Conservation (phyloP, 192 early-diverging fungal species). For the Umbelopsis vinacea region DNA sequence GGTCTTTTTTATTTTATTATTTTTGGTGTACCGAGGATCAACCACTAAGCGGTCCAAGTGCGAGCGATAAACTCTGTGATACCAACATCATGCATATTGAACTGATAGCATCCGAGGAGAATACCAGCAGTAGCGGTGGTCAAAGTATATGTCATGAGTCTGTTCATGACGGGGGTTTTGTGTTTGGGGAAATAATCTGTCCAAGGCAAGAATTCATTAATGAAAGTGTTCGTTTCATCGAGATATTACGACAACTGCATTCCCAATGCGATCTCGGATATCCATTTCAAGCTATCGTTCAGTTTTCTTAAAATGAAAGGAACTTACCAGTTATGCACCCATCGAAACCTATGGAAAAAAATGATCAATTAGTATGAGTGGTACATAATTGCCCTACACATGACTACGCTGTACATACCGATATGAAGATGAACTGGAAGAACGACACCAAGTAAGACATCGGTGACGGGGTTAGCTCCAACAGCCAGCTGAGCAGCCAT, state of each 20-base stretch:
- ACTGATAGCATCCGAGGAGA: slow-evolving; percentile 86
- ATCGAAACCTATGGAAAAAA: slow-evolving; percentile 35
- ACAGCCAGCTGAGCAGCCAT: slow-evolving; percentile 74
- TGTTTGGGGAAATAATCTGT: slow-evolving; percentile 86
- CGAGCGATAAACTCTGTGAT: slow-evolving; percentile 86
- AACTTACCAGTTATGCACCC: slow-evolving; percentile 42
- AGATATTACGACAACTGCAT: too few relatives aligned
- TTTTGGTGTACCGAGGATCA: background rate
- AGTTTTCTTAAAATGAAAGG: background rate
- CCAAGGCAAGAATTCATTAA: background rate
- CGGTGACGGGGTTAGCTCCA: slow-evolving; percentile 88
- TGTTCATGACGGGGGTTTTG: slow-evolving; percentile 62
- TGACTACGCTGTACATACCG: slow-evolving; percentile 61
- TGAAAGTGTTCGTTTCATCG: too few relatives aligned
- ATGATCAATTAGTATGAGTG: background rate
- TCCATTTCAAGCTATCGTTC: background rate
- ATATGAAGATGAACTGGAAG: slow-evolving; percentile 91
- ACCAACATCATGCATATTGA: slow-evolving; percentile 97
- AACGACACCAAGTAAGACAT: slow-evolving; percentile 87
- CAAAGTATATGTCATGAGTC: slow-evolving; percentile 66
- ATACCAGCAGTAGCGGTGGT: slow-evolving; percentile 71
- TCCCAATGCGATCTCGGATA: background rate
- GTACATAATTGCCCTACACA: slow-evolving; percentile 11
- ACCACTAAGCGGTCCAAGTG: slow-evolving; percentile 80
- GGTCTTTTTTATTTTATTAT: slow-evolving; percentile 7